Conservation (phyloP, 805 yeast species). For the Starmerella geochares region DNA sequence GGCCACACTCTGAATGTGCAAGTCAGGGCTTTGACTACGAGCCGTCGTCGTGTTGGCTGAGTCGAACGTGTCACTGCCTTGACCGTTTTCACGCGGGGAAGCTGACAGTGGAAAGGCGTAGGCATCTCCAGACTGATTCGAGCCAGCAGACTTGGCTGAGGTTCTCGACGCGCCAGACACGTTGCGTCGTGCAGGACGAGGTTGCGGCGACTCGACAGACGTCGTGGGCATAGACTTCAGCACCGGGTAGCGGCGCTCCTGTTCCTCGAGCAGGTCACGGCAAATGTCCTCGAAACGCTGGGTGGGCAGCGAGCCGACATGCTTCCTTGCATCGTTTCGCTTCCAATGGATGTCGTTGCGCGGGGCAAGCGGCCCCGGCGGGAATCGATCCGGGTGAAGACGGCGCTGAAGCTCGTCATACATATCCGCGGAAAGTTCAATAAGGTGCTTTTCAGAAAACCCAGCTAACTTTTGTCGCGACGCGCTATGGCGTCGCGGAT, state of each 20-base stretch:
- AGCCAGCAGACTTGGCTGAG: neutral
- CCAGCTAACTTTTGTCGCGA: slow-evolving; percentile 46
- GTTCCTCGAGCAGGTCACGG: slow-evolving; percentile 77
- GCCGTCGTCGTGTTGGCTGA: neutral
- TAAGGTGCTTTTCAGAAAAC: slow-evolving; percentile 53
- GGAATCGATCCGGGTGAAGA: slow-evolving; percentile 38
- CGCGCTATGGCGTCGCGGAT: slow-evolving; percentile 11
- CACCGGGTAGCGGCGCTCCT: slow-evolving; percentile 62
- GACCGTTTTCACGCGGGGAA: slow-evolving; percentile 3
- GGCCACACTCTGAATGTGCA: slow-evolving; percentile 21
- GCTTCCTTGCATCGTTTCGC: slow-evolving; percentile 90
- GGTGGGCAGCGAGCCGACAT: slow-evolving; percentile 73
- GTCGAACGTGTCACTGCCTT: neutral
- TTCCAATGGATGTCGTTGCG: slow-evolving; percentile 74
- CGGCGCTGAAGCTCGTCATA: slow-evolving; percentile 85
- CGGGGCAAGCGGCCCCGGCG: slow-evolving; percentile 48
- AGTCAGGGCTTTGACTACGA: slow-evolving; percentile 5
- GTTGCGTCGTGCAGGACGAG: neutral
- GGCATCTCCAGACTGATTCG: neutral
- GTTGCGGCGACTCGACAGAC: neutral
- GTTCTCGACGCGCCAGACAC: neutral
- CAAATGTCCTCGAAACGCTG: slow-evolving; percentile 80
- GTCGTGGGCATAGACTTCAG: slow-evolving; percentile 10
- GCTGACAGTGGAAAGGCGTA: slow-evolving; percentile 5
- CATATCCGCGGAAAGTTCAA: slow-evolving; percentile 87